Percentiles rank a stretch among this genome's conserved stretches.
These are phyloP conservation scores for Rutstroemia sp. DNA, from an alignment of 2,329 filamentous ascomycete genomes.

Conservation along the genomic window DNA sequence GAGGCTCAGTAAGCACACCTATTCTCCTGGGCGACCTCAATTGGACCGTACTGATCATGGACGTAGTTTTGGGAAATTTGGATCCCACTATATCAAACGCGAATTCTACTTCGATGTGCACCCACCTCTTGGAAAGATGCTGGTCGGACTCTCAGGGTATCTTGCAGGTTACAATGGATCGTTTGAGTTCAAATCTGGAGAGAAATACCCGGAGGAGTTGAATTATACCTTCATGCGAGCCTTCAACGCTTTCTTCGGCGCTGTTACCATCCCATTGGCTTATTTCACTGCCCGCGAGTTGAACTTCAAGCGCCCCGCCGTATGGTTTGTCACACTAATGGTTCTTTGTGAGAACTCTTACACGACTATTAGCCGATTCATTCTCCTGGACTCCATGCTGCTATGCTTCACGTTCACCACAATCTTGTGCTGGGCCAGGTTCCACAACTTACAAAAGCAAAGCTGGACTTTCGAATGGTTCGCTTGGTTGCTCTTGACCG, in stretches of 20 bases:
- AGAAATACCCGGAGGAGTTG: constrained; percentile 86
- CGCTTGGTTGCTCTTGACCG: constrained; percentile 87
- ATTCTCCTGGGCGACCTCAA: no score
- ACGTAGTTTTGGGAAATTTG: constrained; percentile 85
- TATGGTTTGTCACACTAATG: constrained; percentile 95
- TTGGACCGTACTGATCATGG: constrained; percentile 10
- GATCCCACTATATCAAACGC: constrained; percentile 96
- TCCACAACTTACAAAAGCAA: constrained; percentile 79
- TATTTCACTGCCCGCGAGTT: constrained; percentile 93
- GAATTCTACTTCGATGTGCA: constrained; percentile 99
- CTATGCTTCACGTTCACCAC: constrained; percentile 98
- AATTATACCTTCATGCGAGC: constrained; percentile 98
- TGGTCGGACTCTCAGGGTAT: constrained; percentile 92
- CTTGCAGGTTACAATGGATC: constrained; percentile 97
- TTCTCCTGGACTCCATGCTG: constrained; percentile 96
- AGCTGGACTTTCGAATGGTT: constrained; percentile 92
- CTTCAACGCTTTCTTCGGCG: constrained; percentile 94
- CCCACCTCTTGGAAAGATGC: constrained; percentile 95
- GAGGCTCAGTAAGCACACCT: constrained; percentile 59
- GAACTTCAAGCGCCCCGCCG: constrained; percentile 74
- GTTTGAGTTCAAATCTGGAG: constrained; percentile 98
- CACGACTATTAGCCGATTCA: constrained; percentile 97
- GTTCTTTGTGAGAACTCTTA: constrained; percentile 99
- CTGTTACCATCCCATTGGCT: constrained; percentile 83
- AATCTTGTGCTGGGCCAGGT: constrained; percentile 93